Percentiles rank a stretch among this genome's conserved stretches.
Conservation (phyloP, 768 basidiomycete genomes). For the Lyophyllum shimeji region DNA sequence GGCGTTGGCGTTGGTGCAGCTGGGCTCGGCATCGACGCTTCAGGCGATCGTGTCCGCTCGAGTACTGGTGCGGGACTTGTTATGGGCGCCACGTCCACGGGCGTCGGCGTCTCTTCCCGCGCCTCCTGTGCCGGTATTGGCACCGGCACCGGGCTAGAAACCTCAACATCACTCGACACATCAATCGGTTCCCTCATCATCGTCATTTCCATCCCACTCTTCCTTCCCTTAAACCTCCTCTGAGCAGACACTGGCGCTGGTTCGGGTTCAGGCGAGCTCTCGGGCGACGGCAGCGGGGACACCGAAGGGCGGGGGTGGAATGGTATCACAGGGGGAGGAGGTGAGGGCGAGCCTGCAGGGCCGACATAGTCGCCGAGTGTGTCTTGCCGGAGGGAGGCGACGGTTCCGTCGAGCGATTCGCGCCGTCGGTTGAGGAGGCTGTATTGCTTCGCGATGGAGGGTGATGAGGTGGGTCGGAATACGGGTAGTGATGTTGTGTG, state of each 20-base stretch:
- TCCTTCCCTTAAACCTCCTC: background rate
- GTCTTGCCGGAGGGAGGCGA: constrained; percentile 4
- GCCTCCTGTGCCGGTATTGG: background rate
- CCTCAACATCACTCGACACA: background rate
- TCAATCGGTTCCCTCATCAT: background rate
- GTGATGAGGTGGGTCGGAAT: constrained; percentile 4
- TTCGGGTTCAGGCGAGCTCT: background rate
- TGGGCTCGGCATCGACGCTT: background rate
- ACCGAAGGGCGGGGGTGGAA: constrained; percentile 5
- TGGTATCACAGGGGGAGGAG: background rate
- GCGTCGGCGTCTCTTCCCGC: background rate
- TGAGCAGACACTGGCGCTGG: background rate
- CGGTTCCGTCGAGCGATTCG: background rate
- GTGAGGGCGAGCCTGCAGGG: background rate
- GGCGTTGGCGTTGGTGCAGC: background rate
- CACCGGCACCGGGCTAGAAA: background rate
- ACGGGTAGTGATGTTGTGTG: background rate
- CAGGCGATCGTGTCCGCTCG: background rate
- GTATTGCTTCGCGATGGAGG: background rate
- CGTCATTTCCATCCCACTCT: background rate
- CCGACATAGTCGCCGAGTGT: constrained; percentile 3
- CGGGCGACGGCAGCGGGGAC: background rate
- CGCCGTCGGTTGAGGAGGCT: background rate
- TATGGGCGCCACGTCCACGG: background rate
- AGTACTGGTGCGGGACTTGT: background rate